These are phyloP conservation scores for Collybia mongolica DNA, from an alignment of 768 basidiomycete genomes.

Conservation along the genomic window DNA sequence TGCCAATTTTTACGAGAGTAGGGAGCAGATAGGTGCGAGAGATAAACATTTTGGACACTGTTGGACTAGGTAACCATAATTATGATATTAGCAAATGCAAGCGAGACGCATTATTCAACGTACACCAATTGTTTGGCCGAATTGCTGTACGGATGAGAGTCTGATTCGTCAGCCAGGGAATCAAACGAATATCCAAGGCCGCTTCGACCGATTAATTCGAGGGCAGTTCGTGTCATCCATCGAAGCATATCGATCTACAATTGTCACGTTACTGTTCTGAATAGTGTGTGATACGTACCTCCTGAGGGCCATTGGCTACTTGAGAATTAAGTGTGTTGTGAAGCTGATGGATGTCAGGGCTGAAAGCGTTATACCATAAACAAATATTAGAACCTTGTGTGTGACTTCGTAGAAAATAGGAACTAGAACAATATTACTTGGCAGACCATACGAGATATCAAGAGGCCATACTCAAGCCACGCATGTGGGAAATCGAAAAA, in stretches of 20 bases:
- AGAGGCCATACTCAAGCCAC: slow-evolving; percentile 10
- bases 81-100: not conserved
- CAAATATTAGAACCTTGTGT: slow-evolving; percentile 11
- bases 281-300: not conserved
- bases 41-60: not conserved
- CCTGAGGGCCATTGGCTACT: slow-evolving; percentile 8
- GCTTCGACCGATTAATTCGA: slow-evolving; percentile 18
- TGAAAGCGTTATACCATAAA: not conserved
- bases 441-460: not conserved
- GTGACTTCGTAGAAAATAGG: slow-evolving; percentile 16
- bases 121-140: slow-evolving; percentile 9
- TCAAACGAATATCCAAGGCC: slow-evolving; percentile 19
- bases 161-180: slow-evolving; percentile 8
- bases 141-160: slow-evolving; percentile 13
- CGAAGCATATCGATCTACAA: slow-evolving; percentile 16
- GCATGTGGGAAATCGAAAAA: slow-evolving; percentile 18
- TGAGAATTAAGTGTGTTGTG: slow-evolving; percentile 4
- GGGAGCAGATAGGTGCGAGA: slow-evolving; percentile 12
- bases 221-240: slow-evolving; percentile 17
- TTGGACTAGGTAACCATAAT: slow-evolving; percentile 7
- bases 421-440: slow-evolving; percentile 2
- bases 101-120: not conserved
- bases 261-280: not conserved
- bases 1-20: slow-evolving; percentile 12
- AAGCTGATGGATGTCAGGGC: not conserved